Percentiles rank a stretch among this genome's conserved stretches.
Conservation (phyloP, 2,329 filamentous ascomycete species). For the Apiospora kogelbergensis region DNA sequence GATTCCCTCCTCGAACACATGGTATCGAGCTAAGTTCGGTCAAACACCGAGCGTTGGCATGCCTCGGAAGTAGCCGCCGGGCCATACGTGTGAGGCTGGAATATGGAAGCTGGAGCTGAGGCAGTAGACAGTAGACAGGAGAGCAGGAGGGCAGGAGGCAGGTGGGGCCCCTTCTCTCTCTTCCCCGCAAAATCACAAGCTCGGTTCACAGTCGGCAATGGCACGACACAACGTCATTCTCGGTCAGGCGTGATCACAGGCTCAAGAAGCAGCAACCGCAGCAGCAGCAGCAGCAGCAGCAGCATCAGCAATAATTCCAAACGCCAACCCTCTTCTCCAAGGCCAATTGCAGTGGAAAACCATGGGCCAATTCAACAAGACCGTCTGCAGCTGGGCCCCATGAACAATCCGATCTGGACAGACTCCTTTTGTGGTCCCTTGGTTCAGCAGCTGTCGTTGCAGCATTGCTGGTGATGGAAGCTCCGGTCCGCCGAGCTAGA, state of each 20-base stretch:
- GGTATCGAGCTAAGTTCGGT: background rate
- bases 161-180: background rate
- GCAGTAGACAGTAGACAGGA: background rate
- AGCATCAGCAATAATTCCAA: background rate
- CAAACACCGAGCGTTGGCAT: background rate
- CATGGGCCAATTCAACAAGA: background rate
- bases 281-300: too few species aligned
- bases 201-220: constrained; percentile 52
- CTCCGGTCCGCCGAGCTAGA: constrained; percentile 12
- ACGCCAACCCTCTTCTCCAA: background rate
- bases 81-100: background rate
- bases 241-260: constrained; percentile 26
- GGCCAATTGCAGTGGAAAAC: background rate
- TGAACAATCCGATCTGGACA: background rate
- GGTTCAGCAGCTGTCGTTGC: background rate
- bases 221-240: constrained; percentile 10
- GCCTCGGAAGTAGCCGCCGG: constrained; percentile 3
- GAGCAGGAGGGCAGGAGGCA: background rate
- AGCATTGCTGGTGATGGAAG: background rate
- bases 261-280: constrained; percentile 9
- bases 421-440: background rate
- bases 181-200: constrained; percentile 60
- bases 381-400: background rate
- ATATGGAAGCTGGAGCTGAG: background rate
- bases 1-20: background rate